Conservation (phyloP, 129 eudicot species). For the Chrysanthemum makinoi region DNA sequence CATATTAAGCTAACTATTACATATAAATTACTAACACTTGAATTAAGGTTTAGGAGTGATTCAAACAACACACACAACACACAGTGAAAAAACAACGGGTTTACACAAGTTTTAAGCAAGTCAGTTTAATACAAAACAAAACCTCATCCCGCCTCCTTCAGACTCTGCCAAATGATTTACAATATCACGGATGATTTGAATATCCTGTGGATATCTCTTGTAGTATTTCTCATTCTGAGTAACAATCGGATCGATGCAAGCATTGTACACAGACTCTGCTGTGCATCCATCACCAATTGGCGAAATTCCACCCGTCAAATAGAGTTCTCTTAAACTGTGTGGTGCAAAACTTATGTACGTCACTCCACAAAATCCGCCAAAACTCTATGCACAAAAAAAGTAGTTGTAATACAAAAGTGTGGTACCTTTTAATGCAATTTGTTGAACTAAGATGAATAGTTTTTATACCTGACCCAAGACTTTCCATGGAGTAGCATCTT, state of each 20-base stretch:
- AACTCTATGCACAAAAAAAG: constrained; percentile 55
- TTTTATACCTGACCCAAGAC: constrained; percentile 79
- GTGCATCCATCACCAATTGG: constrained; percentile 79
- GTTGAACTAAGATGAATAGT: neutral
- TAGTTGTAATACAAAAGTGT: neutral
- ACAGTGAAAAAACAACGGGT: constrained; percentile 1
- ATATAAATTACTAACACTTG: too few species aligned
- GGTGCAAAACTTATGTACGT: constrained; percentile 95
- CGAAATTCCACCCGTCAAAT: constrained; percentile 88
- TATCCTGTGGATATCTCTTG: constrained; percentile 85
- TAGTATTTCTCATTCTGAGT: constrained; percentile 79
- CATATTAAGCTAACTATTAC: too few species aligned
- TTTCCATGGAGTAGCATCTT: constrained; percentile 68
- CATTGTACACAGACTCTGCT: constrained; percentile 73
- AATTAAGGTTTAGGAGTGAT: too few species aligned
- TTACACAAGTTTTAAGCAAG: constrained; percentile 1
- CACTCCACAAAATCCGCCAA: constrained; percentile 94
- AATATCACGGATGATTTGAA: constrained; percentile 59
- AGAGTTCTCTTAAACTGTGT: constrained; percentile 72
- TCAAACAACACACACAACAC: constrained; percentile 12
- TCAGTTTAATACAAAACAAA: constrained; percentile 2
- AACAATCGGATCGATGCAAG: constrained; percentile 58
- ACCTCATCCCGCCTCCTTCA: constrained; percentile 91
- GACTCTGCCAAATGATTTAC: constrained; percentile 65
- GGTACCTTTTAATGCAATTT: neutral